Conservation (phyloP, 306 rosid genomes). For the Urtica urens region DNA sequence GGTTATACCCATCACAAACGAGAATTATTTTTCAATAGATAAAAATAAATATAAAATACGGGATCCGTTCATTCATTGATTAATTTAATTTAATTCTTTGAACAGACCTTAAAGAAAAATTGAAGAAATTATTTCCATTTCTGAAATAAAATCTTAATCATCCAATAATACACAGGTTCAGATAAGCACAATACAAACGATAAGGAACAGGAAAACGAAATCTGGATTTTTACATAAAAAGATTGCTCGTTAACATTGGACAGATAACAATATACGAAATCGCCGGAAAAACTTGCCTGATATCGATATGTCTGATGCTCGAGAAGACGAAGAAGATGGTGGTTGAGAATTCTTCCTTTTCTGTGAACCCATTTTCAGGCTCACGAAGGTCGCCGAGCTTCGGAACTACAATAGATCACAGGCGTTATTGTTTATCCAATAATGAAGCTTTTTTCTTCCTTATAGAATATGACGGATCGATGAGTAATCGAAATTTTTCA, state of each 20-base stretch:
- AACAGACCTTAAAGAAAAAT: too few relatives aligned
- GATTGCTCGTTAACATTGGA: not conserved
- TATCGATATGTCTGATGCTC: slow-evolving; percentile 13
- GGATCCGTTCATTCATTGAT: too few relatives aligned
- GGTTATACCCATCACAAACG: too few relatives aligned
- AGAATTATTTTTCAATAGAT: too few relatives aligned
- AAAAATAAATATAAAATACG: too few relatives aligned
- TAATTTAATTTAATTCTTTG: too few relatives aligned
- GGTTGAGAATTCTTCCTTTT: slow-evolving; percentile 10
- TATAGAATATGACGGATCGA: not conserved
- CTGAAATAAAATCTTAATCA: too few relatives aligned
- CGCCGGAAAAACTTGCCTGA: slow-evolving; percentile 25
- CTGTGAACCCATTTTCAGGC: slow-evolving; percentile 25
- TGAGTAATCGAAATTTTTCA: too few relatives aligned
- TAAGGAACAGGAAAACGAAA: not conserved
- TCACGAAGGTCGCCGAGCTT: too few relatives aligned
- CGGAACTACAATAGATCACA: slow-evolving; percentile 14
- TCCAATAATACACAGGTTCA: too few relatives aligned
- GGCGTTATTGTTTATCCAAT: slow-evolving; percentile 7
- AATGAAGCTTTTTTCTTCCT: not conserved
- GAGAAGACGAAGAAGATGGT: slow-evolving; percentile 13
- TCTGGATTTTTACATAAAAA: not conserved
- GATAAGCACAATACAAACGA: too few relatives aligned
- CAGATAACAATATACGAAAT: not conserved
- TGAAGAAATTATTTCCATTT: too few relatives aligned